Base-by-base conservation (phyloP, 139 green algal species). In the Haematococcus lacustris region DNA sequence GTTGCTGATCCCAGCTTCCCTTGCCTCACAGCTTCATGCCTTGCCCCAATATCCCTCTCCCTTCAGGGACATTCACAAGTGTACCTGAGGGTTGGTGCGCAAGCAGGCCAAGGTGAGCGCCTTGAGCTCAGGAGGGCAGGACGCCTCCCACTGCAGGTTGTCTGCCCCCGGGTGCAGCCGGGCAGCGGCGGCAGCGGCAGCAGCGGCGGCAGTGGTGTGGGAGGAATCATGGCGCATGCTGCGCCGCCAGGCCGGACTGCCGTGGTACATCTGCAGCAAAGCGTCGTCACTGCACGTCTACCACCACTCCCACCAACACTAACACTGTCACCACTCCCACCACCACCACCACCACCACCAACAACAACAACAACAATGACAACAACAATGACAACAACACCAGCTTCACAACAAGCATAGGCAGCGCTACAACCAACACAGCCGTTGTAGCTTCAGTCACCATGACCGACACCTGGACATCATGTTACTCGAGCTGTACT, bases 221-320 rank as follows among this genome's bases (percentile, higher is more conserved):
- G n/a, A n/a, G n/a, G n/a, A n/a, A n/a, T n/a, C n/a, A n/a, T n/a
- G n/a, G n/a, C 17, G 30, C 6, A 39, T 21, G 63, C 38, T 4
- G 13, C 47, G 47, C 47, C 60, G 60, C 60, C 60, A 66, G 32
- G 39, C 28, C 25, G 60, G 60, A 5, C 30, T 66, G 60, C 60
- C 60, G 13, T 66, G 60, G 60, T 66, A 66, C 60, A 66, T 66
- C 60, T 66, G 60, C 60, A 39, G 21, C 21, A 30, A 64, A 5
- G 21, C 26, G 25, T 30, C 21, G n/a, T n/a, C n/a, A n/a, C n/a
- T n/a, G n/a, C n/a, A 21, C 21, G 47, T 57, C 47, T 13, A 21
- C 13, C 13, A 57, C 13, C 47, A 57, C 21, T n/a, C n/a, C n/a
- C n/a, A n/a, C n/a, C n/a, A n/a, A n/a, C n/a, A n/a, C n/a, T n/a